Base-by-base conservation (phyloP, 192 early-diverging fungal species). In the Spizellomyces sp. region DNA sequence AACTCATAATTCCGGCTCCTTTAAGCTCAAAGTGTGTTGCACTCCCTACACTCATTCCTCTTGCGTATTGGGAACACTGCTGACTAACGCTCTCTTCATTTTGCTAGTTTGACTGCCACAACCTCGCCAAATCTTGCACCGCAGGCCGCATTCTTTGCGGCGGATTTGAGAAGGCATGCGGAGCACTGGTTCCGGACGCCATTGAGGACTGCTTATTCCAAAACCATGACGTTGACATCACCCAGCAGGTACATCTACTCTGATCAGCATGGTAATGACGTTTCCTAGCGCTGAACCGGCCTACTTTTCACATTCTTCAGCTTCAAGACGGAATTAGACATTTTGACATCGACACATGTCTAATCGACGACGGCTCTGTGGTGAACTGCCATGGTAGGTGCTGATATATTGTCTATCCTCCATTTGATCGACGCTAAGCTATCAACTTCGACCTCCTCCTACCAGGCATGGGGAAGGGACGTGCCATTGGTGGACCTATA, bases 281-380 rank as follows among this genome's bases (percentile, higher is more conserved):
- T n/a, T n/a, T n/a, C n/a, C n/a, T n/a, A n/a, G n/a, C n/a, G n/a
- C n/a, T n/a, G n/a, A n/a, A n/a, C n/a, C n/a, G n/a, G n/a, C n/a
- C n/a, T n/a, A n/a, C n/a, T n/a, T n/a, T n/a, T n/a, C n/a, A n/a
- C n/a, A n/a, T n/a, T n/a, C n/a, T n/a, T n/a, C n/a, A n/a, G 77
- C 81, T 95, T 8, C 76, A 80, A 46, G 89, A 89, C 60, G 93
- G 93, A 21, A 76, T 95, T 52, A 80, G 93, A 6, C 88, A 78
- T 7, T 83, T 95, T 58, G 90, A 90, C 83, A 80, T 95, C 46
- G 91, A 90, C 70, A 79, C 84, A 45, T 76, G 81, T 79, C 65
- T 75, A 7, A 9, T 52, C 19, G 61, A 68, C 41, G 66, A 76
- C 46, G 48, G 48, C 12, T n/a, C n/a, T n/a, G 45, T 66, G 36